Evolutionary conservation across 176 grass and related monocot species (phyloP).

Genomic region (Chloris gayana): DNA sequence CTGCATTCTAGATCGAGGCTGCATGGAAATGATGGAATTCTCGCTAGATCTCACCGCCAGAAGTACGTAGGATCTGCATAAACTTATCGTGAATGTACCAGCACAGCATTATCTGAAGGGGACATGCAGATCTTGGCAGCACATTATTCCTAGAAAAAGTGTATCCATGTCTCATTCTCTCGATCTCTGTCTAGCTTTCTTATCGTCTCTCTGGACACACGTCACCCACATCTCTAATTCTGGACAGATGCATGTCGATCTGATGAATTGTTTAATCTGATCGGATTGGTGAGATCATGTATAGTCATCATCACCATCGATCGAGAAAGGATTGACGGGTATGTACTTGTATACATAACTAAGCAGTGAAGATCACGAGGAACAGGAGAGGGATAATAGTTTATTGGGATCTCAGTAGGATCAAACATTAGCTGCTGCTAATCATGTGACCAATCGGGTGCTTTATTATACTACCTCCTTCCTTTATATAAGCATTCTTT

Average conservation of each 20-base stretch:
- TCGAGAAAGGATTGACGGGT: slow-evolving; percentile 24
- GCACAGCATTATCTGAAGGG: slow-evolving; percentile 27
- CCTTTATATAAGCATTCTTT: too few relatives aligned
- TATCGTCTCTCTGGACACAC: not conserved
- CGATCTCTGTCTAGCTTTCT: slow-evolving; percentile 30
- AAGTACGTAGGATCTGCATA: not conserved
- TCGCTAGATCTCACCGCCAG: slow-evolving; percentile 1
- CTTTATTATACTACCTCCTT: too few relatives aligned
- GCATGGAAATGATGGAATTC: not conserved
- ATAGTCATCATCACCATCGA: slow-evolving; percentile 21
- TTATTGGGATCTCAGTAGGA: not conserved
- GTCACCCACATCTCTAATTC: not conserved
- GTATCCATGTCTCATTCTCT: slow-evolving; percentile 41
- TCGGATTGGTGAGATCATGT: slow-evolving; percentile 14
- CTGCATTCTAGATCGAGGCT: slow-evolving; percentile 23
- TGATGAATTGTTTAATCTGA: slow-evolving; percentile 29
- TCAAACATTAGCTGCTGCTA: slow-evolving; percentile 7
- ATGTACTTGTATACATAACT: slow-evolving; percentile 30
- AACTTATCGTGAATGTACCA: slow-evolving; percentile 3
- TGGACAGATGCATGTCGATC: not conserved
- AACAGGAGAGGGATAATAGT: slow-evolving; percentile 10
- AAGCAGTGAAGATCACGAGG: slow-evolving; percentile 40
- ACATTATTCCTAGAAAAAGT: slow-evolving; percentile 34
- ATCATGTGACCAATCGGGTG: slow-evolving; percentile 36
- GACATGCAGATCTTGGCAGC: slow-evolving; percentile 39